Conservation (phyloP, 352 stramenopile genomes). For the Phytophthora megakarya region DNA sequence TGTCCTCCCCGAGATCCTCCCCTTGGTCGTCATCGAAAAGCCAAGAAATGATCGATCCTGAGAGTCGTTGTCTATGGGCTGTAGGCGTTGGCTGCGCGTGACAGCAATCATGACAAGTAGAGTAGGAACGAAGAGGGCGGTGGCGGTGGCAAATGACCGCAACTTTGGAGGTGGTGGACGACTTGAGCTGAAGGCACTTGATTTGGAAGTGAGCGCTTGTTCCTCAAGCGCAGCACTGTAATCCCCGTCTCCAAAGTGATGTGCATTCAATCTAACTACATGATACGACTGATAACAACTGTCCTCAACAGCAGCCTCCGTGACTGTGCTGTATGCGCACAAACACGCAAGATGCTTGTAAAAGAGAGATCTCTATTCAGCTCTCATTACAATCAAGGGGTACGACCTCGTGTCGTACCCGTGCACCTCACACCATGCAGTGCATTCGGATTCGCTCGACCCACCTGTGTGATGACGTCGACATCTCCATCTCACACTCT, state of each 20-base stretch:
- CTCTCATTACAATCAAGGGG: neutral
- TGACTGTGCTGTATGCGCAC: no score
- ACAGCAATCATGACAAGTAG: no score
- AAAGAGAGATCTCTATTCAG: neutral
- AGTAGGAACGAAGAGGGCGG: no score
- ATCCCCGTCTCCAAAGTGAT: neutral
- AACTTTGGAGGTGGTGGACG: neutral
- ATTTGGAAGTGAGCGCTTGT: neutral
- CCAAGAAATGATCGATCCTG: no score
- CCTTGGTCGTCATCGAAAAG: no score
- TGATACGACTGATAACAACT: neutral
- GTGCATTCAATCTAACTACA: conserved; percentile 4
- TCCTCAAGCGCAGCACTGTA: neutral
- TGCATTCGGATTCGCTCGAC: neutral
- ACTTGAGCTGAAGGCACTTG: neutral
- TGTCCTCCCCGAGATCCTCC: no score
- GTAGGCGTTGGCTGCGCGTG: no score
- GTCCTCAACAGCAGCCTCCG: no score
- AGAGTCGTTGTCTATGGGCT: no score
- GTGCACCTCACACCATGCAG: no score
- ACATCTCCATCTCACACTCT: neutral
- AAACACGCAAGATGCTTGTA: conserved; percentile 5
- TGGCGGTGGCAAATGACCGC: conserved; percentile 8
- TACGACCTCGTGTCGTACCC: conserved; percentile 3
- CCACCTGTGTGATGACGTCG: neutral